These are phyloP conservation scores for Fusarium austroafricanum DNA, from an alignment of 2,329 filamentous ascomycete genomes.

Conservation along the genomic window DNA sequence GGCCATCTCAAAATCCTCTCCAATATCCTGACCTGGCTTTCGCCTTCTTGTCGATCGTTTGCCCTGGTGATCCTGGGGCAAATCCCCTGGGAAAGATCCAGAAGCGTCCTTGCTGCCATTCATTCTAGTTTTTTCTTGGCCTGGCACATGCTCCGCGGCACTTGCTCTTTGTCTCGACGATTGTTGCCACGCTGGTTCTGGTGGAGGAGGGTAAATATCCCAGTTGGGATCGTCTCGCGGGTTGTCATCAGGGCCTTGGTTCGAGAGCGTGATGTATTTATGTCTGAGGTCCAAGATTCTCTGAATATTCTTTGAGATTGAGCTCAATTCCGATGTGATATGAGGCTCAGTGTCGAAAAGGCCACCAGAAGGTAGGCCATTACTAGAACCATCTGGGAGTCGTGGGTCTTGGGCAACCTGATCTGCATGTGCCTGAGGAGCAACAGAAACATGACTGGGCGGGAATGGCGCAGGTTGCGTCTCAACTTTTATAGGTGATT, in stretches of 20 bases:
- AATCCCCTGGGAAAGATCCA: constrained; percentile 12
- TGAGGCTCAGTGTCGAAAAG: constrained; percentile 78
- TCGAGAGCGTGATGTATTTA: constrained; percentile 87
- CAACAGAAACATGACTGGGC: constrained; percentile 11
- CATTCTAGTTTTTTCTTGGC: constrained; percentile 32
- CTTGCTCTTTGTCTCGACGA: constrained; percentile 38
- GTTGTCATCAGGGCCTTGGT: constrained; percentile 85
- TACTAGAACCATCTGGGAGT: constrained; percentile 32
- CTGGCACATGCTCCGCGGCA: constrained; percentile 30
- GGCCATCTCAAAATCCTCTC: constrained; percentile 88
- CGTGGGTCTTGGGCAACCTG: constrained; percentile 26
- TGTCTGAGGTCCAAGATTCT: constrained; percentile 87
- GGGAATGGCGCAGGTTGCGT: constrained; percentile 17
- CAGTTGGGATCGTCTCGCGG: constrained; percentile 86
- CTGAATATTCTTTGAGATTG: constrained; percentile 92
- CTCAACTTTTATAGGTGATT: constrained; percentile 26
- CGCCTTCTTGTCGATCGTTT: constrained; percentile 69
- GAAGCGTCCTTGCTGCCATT: constrained; percentile 25
- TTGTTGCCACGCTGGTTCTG: constrained; percentile 83
- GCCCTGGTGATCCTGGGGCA: constrained; percentile 45
- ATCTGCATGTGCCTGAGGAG: constrained; percentile 3
- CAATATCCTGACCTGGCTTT: constrained; percentile 90
- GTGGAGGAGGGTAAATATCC: constrained; percentile 91
- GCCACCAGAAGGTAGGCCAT: constrained; percentile 56
- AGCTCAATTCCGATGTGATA: constrained; percentile 83